These are phyloP conservation scores for Ceraceosorus guamensis DNA, from an alignment of 1,284 basidiomycete genomes.

Conservation along the genomic window DNA sequence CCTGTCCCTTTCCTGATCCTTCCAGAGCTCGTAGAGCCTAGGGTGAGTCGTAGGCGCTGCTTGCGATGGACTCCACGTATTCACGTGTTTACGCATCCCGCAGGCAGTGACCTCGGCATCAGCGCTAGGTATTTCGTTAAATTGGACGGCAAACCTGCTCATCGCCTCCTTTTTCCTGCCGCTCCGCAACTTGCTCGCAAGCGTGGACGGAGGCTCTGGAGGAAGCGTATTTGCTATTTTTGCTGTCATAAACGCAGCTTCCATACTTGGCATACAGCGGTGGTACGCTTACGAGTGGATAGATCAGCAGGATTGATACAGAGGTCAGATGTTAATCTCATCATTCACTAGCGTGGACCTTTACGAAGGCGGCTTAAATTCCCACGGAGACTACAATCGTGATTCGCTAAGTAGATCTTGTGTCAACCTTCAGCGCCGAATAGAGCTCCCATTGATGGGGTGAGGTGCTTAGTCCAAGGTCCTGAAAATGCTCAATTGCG, in stretches of 20 bases:
- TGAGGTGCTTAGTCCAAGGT: no score
- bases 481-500: no score
- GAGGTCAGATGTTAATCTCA: no score
- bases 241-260: constrained; percentile 17
- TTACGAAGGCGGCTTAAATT: no score
- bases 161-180: constrained; percentile 77
- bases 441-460: no score
- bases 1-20: constrained; percentile 86
- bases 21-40: constrained; percentile 65
- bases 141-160: constrained; percentile 77
- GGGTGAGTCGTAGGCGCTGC: constrained; percentile 7
- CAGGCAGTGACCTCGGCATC: constrained; percentile 78
- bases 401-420: no score
- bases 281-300: no score
- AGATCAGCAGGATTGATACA: no score
- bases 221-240: constrained; percentile 38
- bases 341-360: no score
- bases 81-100: constrained; percentile 17
- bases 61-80: background rate
- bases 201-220: constrained; percentile 24
- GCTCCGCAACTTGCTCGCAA: constrained; percentile 62
- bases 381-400: no score
- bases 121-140: constrained; percentile 71
- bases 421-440: no score
- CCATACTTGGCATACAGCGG: no score